A percentile compares a stretch with the other conserved stretches of the same genome.
Conservation (phyloP, 2,329 filamentous ascomycete species). For the Cladophialophora psammophila region DNA sequence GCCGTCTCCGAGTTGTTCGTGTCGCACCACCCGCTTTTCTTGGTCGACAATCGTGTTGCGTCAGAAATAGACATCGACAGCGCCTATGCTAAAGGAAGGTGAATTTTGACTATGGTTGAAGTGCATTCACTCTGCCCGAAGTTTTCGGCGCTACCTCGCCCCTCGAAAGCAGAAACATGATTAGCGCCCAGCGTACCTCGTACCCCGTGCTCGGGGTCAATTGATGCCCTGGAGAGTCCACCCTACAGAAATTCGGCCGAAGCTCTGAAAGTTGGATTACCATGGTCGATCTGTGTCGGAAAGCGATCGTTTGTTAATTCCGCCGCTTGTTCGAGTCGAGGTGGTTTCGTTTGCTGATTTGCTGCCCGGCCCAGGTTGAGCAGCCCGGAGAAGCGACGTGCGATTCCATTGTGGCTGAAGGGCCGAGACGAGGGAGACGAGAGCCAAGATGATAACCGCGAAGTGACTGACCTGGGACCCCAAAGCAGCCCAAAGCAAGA, state of each 20-base stretch:
- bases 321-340: neutral
- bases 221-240: neutral
- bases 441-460: too few species aligned
- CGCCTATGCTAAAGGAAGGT: neutral
- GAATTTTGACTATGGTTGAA: neutral
- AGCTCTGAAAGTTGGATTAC: neutral
- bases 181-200: neutral
- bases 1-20: neutral
- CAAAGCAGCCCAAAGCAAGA: neutral
- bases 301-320: neutral
- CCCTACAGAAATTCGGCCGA: neutral
- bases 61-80: neutral
- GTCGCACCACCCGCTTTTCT: neutral
- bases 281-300: neutral
- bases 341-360: neutral
- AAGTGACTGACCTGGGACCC: too few species aligned
- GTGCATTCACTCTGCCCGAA: neutral
- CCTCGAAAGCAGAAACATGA: neutral
- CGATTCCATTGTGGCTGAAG: too few species aligned
- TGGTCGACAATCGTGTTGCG: neutral
- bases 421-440: too few species aligned
- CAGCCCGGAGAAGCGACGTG: too few species aligned
- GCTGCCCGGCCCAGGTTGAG: too few species aligned
- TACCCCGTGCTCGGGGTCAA: neutral
- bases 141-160: neutral